Conservation (phyloP, 2,329 filamentous ascomycete species). For the Aspergillus hiratsukae region DNA sequence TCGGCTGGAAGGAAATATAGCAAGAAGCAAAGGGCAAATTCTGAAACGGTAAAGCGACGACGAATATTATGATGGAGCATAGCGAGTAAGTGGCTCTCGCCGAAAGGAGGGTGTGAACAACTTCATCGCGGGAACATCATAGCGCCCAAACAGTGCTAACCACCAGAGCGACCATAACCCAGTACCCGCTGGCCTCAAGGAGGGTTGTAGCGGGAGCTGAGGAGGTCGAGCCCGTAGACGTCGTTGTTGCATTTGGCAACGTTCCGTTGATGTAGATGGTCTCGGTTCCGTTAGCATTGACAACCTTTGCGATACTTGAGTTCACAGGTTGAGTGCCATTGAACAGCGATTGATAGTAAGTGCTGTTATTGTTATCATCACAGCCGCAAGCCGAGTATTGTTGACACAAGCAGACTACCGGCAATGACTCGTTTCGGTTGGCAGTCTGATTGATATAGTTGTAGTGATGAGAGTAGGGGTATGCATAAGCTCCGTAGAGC, state of each 20-base stretch:
- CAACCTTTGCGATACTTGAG: conserved; percentile 34
- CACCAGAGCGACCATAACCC: conserved; percentile 38
- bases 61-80: not conserved
- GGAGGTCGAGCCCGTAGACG: conserved; percentile 27
- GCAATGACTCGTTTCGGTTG: conserved; percentile 46
- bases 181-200: conserved; percentile 36
- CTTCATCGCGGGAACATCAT: conserved; percentile 8
- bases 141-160: conserved; percentile 28
- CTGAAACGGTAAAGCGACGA: not conserved
- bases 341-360: conserved; percentile 40
- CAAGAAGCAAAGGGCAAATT: not conserved
- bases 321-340: conserved; percentile 39
- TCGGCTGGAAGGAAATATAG: not conserved
- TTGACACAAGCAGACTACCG: conserved; percentile 55
- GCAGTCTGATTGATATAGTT: conserved; percentile 45
- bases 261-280: conserved; percentile 48
- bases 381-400: conserved; percentile 54
- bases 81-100: not conserved
- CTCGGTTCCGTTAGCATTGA: conserved; percentile 40
- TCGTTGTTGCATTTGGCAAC: conserved; percentile 43
- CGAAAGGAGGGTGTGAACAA: not conserved
- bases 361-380: conserved; percentile 46
- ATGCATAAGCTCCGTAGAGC: conserved; percentile 54
- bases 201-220: conserved; percentile 16
- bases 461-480: conserved; percentile 47